Evolutionary conservation across 768 basidiomycete genomes (phyloP), one percentile per base, ranked within the genome.

Genomic region (Phanerodontia chrysosporium): DNA sequence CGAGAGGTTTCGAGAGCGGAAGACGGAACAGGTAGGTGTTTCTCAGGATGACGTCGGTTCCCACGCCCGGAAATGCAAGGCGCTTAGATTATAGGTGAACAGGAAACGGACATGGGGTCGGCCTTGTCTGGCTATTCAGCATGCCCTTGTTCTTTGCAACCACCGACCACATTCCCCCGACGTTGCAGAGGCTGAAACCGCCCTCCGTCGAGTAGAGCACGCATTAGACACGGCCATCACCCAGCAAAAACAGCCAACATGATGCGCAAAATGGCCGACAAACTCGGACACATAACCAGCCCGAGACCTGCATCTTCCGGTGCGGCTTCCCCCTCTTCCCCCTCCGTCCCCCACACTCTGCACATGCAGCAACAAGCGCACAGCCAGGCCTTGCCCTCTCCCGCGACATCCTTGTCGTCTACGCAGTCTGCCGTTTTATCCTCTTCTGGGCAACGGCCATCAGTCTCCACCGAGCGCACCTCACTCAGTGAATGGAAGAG

Each of bases 381-480:
- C 36, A 28, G 60, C 57, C 62, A 49, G 16, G 27, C 51, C 24
- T 42, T 58, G 35, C 58, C 57, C 6, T 66, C 68, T 32, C 57
- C 65, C 1, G 62, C 68, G 18, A 60, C 67, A 4, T 67, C 66
- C 14, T 55, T 61, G 35, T 54, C 66, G 3, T 60, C 68, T 16
- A 42, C 30, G 3, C 57, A 58, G 55, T 62, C 64, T 45, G n/a
- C 51, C 46, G 54, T 58, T 14, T 49, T 54, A 21, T 53, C 52
- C 27, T 63, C 30, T 45, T 24, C 58, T 59, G 86, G 83, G 62
- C 80, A 86, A 63, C 77, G 85, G 54, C 84, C 79, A 16, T 90
- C 86, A 3, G 81, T 89, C 70, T 89, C 88, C 1, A 88, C 84
- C 0, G 77, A 83, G 61, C 75, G 86, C 52, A 89, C 87, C 0